phyloP scores from a whole-genome alignment of 768 basidiomycete species.

The Coprinopsis cinerea region DNA sequence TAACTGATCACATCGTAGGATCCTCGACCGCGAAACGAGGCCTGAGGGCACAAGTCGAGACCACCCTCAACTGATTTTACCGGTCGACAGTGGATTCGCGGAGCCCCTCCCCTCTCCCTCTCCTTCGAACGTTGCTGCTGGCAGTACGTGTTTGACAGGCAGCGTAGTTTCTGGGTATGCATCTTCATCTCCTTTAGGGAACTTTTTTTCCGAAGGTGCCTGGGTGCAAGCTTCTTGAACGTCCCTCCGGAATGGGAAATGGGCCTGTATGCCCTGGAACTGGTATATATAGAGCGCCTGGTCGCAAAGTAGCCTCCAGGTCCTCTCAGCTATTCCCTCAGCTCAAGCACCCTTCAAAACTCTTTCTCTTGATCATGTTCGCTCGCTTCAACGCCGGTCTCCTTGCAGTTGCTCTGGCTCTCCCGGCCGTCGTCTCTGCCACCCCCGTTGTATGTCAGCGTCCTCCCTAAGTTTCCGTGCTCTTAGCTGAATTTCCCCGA shows the following conservation, averaged over 20 bases:
- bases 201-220: neutral
- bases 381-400: conserved; percentile 12
- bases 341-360: conserved; percentile 7
- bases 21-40: too few species aligned
- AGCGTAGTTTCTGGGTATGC: neutral
- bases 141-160: neutral
- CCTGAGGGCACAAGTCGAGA: too few species aligned
- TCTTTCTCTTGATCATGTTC: conserved; percentile 15
- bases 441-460: conserved; percentile 18
- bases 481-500: neutral
- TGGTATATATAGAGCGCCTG: neutral
- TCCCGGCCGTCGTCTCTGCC: conserved; percentile 21
- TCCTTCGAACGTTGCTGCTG: neutral
- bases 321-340: neutral
- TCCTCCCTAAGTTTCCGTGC: neutral
- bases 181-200: neutral
- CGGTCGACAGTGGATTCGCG: too few species aligned
- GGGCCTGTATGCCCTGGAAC: neutral
- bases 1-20: too few species aligned
- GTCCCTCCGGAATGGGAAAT: neutral
- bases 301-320: neutral
- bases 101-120: too few species aligned
- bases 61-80: too few species aligned
- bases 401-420: conserved; percentile 17
- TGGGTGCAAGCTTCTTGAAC: neutral